Percentiles rank a stretch among this genome's conserved stretches.
These are phyloP conservation scores for Rhododendron henanense DNA, from an alignment of 148 eudicot species.

Conservation along the genomic window DNA sequence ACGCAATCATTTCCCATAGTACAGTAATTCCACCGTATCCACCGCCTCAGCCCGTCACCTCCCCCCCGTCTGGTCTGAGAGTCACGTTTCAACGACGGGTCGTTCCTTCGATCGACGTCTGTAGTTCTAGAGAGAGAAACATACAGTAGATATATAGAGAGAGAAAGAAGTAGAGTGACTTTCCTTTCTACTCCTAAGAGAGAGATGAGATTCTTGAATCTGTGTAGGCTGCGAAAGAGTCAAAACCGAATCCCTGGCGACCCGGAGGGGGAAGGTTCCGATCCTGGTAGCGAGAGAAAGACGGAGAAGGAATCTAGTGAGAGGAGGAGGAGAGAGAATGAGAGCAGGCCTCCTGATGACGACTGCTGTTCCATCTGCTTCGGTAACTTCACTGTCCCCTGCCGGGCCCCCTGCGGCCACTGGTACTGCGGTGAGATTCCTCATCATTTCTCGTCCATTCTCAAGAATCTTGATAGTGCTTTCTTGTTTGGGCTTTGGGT, in stretches of 20 bases:
- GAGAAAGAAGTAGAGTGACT: background rate
- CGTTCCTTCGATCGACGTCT: background rate
- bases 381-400: slow-evolving; percentile 25
- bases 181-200: no score
- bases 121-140: background rate
- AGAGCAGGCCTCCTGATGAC: slow-evolving; percentile 22
- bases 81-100: background rate
- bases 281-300: background rate
- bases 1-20: no score
- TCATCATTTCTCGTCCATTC: background rate
- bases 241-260: background rate
- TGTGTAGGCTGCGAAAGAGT: background rate
- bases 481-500: background rate
- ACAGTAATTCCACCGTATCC: no score
- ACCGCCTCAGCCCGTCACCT: no score
- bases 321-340: background rate
- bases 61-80: no score
- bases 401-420: slow-evolving; percentile 38
- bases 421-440: slow-evolving; percentile 36
- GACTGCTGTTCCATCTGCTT: slow-evolving; percentile 45
- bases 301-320: background rate
- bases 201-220: background rate
- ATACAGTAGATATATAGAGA: background rate
- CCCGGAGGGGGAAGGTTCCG: background rate
- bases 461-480: background rate